Base-by-base conservation (phyloP, 75 land plant genomes). In the Picea glauca region DNA sequence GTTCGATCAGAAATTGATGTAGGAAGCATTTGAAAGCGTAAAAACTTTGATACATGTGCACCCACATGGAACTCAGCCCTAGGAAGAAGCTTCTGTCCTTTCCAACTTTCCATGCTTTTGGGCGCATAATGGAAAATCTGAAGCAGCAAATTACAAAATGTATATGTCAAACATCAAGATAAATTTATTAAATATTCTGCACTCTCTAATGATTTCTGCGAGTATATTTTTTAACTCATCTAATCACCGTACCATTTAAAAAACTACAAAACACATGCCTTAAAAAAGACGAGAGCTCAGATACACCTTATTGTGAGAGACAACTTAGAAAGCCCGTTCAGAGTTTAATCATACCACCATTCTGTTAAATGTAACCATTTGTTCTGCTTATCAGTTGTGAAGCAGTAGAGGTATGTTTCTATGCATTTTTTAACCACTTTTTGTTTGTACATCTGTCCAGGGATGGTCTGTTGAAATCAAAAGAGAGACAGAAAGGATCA, bases 81-180 rank as follows among this genome's bases (percentile, higher is more conserved):
- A 9, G 96, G 85, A 15, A 97, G 91, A 79, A 97, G 90, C 80
- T 97, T 97, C 85, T 97, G 99, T 13, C 99, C 99, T 85, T 95
- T 97, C 99, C 99, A 97, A 83, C 96, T 93, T 80, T 97, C 99
- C 43, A 89, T 78, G 81, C 85, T 88, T 77, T 97, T 97, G 58
- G 99, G 99, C 50, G 98, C 95, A 85, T 97, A 97, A 38, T 92
- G 93, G 77, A 97, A 94, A 76, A 97, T 94, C 99, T 96, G 88
- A 32, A 18, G 58, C 14, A 38, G 58, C 14, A 73, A 70, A 58
- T 26, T 38, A 58, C 33, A 59, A 60, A 35, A 17, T 5, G 20
- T 9, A 66, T 18, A n/a, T 40, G 73, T 70, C 50, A 70, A 13
- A 70, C 50, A 70, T 70, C 73, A n/a, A 38, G 38, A 21, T 70